These are phyloP conservation scores for Boeremia lycopersici DNA, from an alignment of 2,329 filamentous ascomycete genomes.

Conservation along the genomic window DNA sequence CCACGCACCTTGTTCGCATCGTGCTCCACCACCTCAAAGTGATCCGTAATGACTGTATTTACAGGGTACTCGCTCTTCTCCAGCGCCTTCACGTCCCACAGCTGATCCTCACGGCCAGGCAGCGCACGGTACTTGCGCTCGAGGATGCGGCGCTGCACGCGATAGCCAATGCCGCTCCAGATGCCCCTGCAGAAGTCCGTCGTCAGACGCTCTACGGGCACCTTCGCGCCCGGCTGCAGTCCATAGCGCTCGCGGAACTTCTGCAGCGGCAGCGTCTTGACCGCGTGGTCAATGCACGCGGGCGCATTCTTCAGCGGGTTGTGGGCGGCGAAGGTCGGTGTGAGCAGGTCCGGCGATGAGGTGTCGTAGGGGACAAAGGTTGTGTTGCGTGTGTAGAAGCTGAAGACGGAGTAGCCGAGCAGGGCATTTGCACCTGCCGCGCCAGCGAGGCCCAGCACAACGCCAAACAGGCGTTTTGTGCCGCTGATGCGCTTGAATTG, in stretches of 20 bases:
- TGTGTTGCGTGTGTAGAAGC: constrained; percentile 44
- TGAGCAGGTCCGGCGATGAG: constrained; percentile 33
- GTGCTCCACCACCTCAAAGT: constrained; percentile 50
- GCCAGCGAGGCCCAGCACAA: constrained; percentile 41
- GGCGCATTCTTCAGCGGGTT: constrained; percentile 46
- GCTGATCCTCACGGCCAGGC: constrained; percentile 36
- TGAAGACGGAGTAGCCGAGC: constrained; percentile 44
- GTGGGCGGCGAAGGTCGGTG: constrained; percentile 29
- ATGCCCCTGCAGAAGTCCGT: constrained; percentile 48
- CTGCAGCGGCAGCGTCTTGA: constrained; percentile 44
- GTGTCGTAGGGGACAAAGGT: constrained; percentile 45
- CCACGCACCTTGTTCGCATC: constrained; percentile 41
- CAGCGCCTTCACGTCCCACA: constrained; percentile 47
- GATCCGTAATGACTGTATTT: constrained; percentile 47
- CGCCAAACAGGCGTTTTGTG: constrained; percentile 37
- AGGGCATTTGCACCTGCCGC: constrained; percentile 36
- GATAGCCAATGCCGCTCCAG: constrained; percentile 46
- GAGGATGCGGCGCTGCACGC: constrained; percentile 43
- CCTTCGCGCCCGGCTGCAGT: constrained; percentile 12
- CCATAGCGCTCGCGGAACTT: constrained; percentile 37
- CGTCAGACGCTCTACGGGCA: constrained; percentile 41
- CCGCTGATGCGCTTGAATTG: constrained; percentile 38
- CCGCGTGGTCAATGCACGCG: constrained; percentile 45
- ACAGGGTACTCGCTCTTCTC: constrained; percentile 41
- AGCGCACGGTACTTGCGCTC: constrained; percentile 45